Conservation (phyloP, 1,284 basidiomycete genomes). For the Malassezia globosa region DNA sequence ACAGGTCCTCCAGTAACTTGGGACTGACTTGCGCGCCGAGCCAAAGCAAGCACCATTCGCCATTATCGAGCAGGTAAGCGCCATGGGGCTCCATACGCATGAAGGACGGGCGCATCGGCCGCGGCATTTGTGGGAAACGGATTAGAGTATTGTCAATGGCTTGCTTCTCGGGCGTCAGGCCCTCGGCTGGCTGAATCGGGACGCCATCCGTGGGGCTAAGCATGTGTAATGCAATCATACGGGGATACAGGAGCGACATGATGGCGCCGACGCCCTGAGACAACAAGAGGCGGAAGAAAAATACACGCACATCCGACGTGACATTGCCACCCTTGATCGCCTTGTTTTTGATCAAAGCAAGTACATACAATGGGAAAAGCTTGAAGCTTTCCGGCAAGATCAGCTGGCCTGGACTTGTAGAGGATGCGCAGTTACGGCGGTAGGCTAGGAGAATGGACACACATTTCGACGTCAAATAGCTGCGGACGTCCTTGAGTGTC, state of each 20-base stretch:
- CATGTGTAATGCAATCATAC: slow-evolving; percentile 77
- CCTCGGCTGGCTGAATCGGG: slow-evolving; percentile 48
- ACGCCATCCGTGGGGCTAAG: slow-evolving; percentile 63
- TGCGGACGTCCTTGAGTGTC: slow-evolving; percentile 65
- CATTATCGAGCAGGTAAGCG: slow-evolving; percentile 86
- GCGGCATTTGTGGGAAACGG: slow-evolving; percentile 53
- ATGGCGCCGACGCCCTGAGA: slow-evolving; percentile 60
- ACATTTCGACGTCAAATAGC: slow-evolving; percentile 72
- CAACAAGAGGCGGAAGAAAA: slow-evolving; percentile 66
- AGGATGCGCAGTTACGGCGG: slow-evolving; percentile 75
- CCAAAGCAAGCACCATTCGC: slow-evolving; percentile 82
- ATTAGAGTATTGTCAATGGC: slow-evolving; percentile 52
- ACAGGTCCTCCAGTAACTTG: slow-evolving; percentile 70
- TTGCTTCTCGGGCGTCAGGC: slow-evolving; percentile 48
- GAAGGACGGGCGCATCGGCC: slow-evolving; percentile 72
- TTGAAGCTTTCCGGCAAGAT: slow-evolving; percentile 91
- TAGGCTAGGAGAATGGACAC: slow-evolving; percentile 76
- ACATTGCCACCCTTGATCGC: slow-evolving; percentile 77
- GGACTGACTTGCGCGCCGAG: slow-evolving; percentile 71
- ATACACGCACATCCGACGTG: slow-evolving; percentile 82
- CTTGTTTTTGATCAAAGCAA: slow-evolving; percentile 80
- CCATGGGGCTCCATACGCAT: slow-evolving; percentile 80
- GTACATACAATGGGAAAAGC: slow-evolving; percentile 69
- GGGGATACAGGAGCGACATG: slow-evolving; percentile 77
- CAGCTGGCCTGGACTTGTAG: slow-evolving; percentile 69